Base-by-base conservation (phyloP, 1,284 basidiomycete genomes). In the Termitomyces sp. region DNA sequence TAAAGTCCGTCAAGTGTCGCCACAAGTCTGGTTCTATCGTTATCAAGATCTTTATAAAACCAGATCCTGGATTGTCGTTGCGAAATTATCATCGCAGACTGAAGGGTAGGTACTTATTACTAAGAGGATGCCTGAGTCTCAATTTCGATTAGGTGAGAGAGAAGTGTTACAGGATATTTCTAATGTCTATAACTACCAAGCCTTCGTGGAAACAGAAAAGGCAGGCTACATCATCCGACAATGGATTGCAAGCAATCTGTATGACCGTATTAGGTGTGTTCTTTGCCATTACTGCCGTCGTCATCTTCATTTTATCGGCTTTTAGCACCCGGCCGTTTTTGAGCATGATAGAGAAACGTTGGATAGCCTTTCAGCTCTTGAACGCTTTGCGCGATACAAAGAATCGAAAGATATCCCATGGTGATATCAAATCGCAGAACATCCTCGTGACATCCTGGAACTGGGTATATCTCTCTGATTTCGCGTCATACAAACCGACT, bases 341-440 rank as follows among this genome's bases (percentile, higher is more conserved):
- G 48, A 89, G 86, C 55, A 69, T 79, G 51, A 82, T 98, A 43
- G 97, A 99, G 77, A 99, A 99, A 80, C 93, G 94, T 66, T 99
- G 97, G 97, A 93, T 99, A 59, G 88, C 91, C 0, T 99, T 94
- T 67, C 96, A 99, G 70, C 78, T 99, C 1, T 76, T 99, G 50
- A 88, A 83, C 30, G 93, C 89, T 2, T 80, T 99, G 56, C 82
- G 88, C 31, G 92, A 94, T 61, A 84, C 92, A 0, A 83, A 92
- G 24, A 86, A 85, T 52, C 84, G 88, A 57, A 82, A 94, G 74
- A 79, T 97, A 15, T 83, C 94, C 1, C 97, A 99, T 70, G 97
- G 97, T 12, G 96, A 99, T 68, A 89, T 99, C 75, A 99, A 99
- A 72, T 94, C 93, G 12, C 94, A 98, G 71, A 99, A 99, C 69